phyloP scores from a whole-genome alignment of 164 flowering plant genomes.

The Vitis rotundifolia region DNA sequence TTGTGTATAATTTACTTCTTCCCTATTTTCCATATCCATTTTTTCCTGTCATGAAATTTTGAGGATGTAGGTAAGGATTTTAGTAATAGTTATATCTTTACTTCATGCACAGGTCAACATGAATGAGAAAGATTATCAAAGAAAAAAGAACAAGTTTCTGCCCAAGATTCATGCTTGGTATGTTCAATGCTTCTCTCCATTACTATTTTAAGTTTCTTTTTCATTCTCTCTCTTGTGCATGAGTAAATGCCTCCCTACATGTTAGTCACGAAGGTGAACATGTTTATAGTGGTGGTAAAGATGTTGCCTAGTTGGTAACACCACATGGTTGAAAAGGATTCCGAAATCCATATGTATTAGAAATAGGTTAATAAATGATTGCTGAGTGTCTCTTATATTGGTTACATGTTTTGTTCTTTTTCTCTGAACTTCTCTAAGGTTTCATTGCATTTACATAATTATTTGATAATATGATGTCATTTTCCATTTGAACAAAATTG shows the following conservation, averaged over 20 bases:
- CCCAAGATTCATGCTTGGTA: conserved; percentile 99
- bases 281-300: too few species aligned
- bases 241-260: too few species aligned
- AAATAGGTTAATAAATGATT: neutral
- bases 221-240: neutral
- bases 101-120: conserved; percentile 76
- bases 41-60: neutral
- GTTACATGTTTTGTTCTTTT: neutral
- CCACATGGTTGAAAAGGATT: neutral
- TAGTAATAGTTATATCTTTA: neutral
- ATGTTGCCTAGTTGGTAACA: neutral
- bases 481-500: too few species aligned
- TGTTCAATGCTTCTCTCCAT: conserved; percentile 9
- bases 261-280: too few species aligned
- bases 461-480: too few species aligned
- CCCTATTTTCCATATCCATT: neutral
- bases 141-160: conserved; percentile 97
- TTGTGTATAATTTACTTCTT: neutral
- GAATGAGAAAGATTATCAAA: conserved; percentile 97
- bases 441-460: too few species aligned
- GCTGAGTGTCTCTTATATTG: neutral
- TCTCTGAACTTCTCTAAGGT: too few species aligned
- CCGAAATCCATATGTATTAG: neutral
- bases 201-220: neutral
- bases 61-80: neutral